Evolutionary conservation across 176 grass and related monocot genomes (phyloP).

Genomic region (Zea mays): DNA sequence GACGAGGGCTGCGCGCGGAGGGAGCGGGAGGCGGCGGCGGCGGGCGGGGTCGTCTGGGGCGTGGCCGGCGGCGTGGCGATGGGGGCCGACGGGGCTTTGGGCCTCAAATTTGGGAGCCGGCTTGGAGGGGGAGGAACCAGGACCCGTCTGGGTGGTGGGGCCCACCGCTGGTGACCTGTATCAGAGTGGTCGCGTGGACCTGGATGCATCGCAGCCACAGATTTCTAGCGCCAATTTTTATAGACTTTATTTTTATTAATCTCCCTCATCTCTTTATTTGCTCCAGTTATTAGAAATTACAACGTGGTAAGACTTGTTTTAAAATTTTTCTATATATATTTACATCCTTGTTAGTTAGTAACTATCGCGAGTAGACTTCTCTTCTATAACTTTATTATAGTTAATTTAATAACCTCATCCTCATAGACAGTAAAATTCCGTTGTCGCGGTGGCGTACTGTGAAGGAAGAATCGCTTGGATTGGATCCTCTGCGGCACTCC

Average conservation of each 20-base stretch:
- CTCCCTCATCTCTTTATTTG: background rate
- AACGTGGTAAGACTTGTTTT: background rate
- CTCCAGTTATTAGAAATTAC: background rate
- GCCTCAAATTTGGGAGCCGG: conserved; percentile 26
- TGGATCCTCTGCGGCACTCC: too few relatives aligned
- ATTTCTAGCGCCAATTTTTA: background rate
- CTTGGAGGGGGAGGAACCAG: background rate
- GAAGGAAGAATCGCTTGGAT: too few relatives aligned
- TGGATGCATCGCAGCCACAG: conserved; percentile 1
- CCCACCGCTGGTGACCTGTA: background rate
- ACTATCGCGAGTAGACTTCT: too few relatives aligned
- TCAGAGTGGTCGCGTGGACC: background rate
- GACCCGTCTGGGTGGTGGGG: background rate
- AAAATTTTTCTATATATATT: too few relatives aligned
- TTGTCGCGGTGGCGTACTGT: too few relatives aligned
- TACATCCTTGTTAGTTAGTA: too few relatives aligned
- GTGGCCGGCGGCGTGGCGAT: background rate
- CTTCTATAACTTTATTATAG: too few relatives aligned
- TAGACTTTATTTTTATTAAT: background rate
- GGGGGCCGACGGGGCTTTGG: conserved; percentile 13
- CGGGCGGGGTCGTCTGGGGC: background rate
- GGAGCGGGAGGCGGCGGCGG: background rate
- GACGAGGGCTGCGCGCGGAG: too few relatives aligned
- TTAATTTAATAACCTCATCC: too few relatives aligned
- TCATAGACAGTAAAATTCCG: too few relatives aligned